These are phyloP conservation scores for Primulina tabacum DNA, from an alignment of 257 asterid genomes.

Conservation along the genomic window DNA sequence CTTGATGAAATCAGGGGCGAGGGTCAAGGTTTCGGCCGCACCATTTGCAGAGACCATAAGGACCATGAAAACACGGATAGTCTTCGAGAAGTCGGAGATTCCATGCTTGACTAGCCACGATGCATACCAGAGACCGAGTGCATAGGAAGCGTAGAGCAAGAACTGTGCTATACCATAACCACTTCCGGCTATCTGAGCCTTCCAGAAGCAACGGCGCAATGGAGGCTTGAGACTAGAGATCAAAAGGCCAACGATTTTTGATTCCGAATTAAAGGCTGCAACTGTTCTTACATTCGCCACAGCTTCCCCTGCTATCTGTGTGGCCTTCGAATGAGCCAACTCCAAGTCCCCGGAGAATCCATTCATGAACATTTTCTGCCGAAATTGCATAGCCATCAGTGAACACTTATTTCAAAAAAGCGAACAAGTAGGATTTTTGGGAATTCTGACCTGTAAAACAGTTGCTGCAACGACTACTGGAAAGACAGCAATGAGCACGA, in stretches of 20 bases:
- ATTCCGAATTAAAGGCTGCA: constrained; percentile 82
- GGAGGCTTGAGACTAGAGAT: constrained; percentile 58
- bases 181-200: constrained; percentile 86
- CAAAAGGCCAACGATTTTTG: constrained; percentile 63
- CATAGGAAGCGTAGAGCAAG: constrained; percentile 76
- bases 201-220: constrained; percentile 81
- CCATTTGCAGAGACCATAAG: constrained; percentile 93
- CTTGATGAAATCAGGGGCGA: constrained; percentile 84
- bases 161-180: constrained; percentile 88
- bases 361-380: constrained; percentile 89
- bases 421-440: neutral
- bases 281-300: constrained; percentile 86
- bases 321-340: constrained; percentile 82
- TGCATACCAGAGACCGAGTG: constrained; percentile 92
- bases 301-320: constrained; percentile 95
- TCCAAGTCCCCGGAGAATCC: constrained; percentile 97
- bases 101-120: constrained; percentile 90
- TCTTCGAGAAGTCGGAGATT: constrained; percentile 82
- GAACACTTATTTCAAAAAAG: neutral
- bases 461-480: constrained; percentile 93
- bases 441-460: constrained; percentile 66
- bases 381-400: constrained; percentile 3
- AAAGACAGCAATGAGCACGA: constrained; percentile 80
- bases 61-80: constrained; percentile 91
- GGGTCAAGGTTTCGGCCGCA: constrained; percentile 86